Evolutionary conservation across 768 basidiomycete species (phyloP).

Genomic region (Pluteus cervinus): DNA sequence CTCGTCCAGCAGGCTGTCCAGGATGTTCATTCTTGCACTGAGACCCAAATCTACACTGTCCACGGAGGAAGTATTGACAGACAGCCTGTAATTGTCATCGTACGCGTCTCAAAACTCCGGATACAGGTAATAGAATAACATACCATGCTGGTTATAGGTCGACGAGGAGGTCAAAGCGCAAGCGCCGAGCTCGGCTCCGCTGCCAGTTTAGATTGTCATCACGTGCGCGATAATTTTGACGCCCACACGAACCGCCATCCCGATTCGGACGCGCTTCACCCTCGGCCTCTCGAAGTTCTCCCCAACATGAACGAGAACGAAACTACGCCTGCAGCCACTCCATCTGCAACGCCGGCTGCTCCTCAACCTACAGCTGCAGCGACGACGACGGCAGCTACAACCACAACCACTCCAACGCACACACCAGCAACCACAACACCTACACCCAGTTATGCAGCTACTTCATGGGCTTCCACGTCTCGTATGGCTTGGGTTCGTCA

Average conservation of each 20-base stretch:
- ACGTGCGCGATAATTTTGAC: background rate
- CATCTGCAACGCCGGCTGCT: conserved; percentile 4
- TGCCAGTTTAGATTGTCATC: background rate
- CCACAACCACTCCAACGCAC: conserved; percentile 9
- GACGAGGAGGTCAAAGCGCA: background rate
- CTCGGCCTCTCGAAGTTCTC: background rate
- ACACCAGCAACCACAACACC: conserved; percentile 19
- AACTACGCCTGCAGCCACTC: conserved; percentile 9
- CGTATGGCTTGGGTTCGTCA: conserved; percentile 18
- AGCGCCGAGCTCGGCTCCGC: background rate
- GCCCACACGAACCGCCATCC: background rate
- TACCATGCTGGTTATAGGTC: conserved; percentile 12
- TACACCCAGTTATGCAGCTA: conserved; percentile 20
- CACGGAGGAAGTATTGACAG: conserved; percentile 59
- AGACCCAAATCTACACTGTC: conserved; percentile 60
- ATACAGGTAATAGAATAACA: background rate
- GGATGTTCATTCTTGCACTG: conserved; percentile 66
- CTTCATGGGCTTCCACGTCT: conserved; percentile 27
- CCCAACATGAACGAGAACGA: conserved; percentile 22
- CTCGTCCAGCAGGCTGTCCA: conserved; percentile 21
- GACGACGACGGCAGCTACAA: conserved; percentile 20
- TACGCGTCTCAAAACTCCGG: background rate
- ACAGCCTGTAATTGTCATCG: conserved; percentile 32
- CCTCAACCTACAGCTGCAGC: conserved; percentile 12
- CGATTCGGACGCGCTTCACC: background rate